Evolutionary conservation across 768 basidiomycete species (phyloP).

Genomic region (Lenzites betulinus): DNA sequence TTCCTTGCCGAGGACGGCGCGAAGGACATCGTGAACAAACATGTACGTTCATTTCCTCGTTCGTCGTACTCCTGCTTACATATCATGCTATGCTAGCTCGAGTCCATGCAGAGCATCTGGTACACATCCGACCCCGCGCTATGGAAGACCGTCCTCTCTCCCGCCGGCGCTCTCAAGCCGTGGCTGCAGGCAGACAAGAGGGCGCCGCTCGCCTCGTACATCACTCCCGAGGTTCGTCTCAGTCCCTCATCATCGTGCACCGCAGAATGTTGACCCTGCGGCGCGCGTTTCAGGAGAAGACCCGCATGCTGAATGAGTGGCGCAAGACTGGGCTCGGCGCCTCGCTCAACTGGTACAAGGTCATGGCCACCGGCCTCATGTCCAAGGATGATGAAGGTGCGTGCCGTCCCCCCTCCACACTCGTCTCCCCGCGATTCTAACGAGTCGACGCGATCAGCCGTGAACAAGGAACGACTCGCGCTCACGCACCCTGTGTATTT

Average conservation of each 20-base stretch:
- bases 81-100: slow-evolving; percentile 31
- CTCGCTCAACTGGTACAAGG: slow-evolving; percentile 43
- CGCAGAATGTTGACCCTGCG: not conserved
- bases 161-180: slow-evolving; percentile 37
- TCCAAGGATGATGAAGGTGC: slow-evolving; percentile 33
- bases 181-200: slow-evolving; percentile 33
- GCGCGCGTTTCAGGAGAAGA: slow-evolving; percentile 22
- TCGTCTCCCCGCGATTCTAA: not conserved
- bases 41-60: slow-evolving; percentile 30
- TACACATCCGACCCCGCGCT: slow-evolving; percentile 37
- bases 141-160: slow-evolving; percentile 40
- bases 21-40: slow-evolving; percentile 34
- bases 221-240: slow-evolving; percentile 35
- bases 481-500: slow-evolving; percentile 42
- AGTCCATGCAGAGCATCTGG: slow-evolving; percentile 40
- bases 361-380: slow-evolving; percentile 32
- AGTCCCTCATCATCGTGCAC: not conserved
- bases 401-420: slow-evolving; percentile 3
- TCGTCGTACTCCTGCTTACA: not conserved
- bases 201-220: slow-evolving; percentile 32
- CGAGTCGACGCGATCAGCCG: slow-evolving; percentile 8
- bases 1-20: slow-evolving; percentile 35
- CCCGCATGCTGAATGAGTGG: slow-evolving; percentile 28
- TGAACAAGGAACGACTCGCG: slow-evolving; percentile 28
- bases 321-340: slow-evolving; percentile 35